These are phyloP conservation scores for Silybum marianum DNA, from an alignment of 129 eudicot genomes.

Conservation along the genomic window DNA sequence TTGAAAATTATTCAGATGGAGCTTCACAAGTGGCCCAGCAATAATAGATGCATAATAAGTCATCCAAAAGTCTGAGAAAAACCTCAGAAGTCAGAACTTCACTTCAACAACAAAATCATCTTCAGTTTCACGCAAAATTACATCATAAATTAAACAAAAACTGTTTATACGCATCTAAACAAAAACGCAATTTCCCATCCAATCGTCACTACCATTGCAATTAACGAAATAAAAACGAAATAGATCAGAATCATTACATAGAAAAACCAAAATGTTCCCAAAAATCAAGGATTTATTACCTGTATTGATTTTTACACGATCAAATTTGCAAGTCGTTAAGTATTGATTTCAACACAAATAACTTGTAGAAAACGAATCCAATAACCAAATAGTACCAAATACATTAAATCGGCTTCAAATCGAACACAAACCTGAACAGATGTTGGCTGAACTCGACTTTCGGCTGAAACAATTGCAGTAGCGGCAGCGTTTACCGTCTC, in stretches of 20 bases:
- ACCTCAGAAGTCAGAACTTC: background rate
- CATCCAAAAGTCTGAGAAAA: background rate
- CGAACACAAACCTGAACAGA: slow-evolving; percentile 62
- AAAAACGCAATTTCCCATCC: background rate
- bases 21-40: slow-evolving; percentile 35
- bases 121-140: slow-evolving; percentile 13
- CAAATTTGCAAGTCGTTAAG: background rate
- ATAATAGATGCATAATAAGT: slow-evolving; percentile 25
- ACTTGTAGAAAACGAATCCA: slow-evolving; percentile 2
- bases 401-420: background rate
- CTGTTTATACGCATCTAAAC: background rate
- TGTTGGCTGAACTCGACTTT: slow-evolving; percentile 82
- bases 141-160: slow-evolving; percentile 1
- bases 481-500: slow-evolving; percentile 99
- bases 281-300: background rate
- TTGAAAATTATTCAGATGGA: slow-evolving; percentile 7
- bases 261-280: background rate
- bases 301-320: slow-evolving; percentile 7
- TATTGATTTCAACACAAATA: background rate
- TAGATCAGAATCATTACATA: slow-evolving; percentile 13
- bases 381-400: background rate
- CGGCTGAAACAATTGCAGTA: slow-evolving; percentile 85
- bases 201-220: slow-evolving; percentile 13
- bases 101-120: slow-evolving; percentile 3
- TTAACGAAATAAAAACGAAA: background rate